phyloP scores from a whole-genome alignment of 176 grass and related monocot genomes.

The Eleusine coracana region DNA sequence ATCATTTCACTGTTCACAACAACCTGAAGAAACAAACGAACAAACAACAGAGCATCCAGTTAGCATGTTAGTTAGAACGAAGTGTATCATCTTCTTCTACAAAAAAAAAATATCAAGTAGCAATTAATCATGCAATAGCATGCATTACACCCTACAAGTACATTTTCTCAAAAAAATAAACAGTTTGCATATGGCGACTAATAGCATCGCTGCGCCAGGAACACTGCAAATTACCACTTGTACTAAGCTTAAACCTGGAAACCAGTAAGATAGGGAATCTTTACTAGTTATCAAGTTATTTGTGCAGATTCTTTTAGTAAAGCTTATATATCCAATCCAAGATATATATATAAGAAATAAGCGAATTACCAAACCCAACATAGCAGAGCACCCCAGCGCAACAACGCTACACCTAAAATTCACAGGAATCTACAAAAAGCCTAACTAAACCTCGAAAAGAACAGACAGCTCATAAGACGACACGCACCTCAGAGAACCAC shows the following conservation, averaged over 20 bases:
- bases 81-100: background rate
- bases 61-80: background rate
- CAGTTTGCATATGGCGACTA: background rate
- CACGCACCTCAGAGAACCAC: constrained; percentile 86
- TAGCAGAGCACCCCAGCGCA: background rate
- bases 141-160: background rate
- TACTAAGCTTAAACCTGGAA: background rate
- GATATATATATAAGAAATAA: background rate
- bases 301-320: background rate
- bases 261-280: background rate
- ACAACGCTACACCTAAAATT: background rate
- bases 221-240: background rate
- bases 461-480: background rate
- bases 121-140: background rate
- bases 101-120: background rate
- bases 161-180: background rate
- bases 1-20: constrained; percentile 97
- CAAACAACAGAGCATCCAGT: constrained; percentile 1
- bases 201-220: background rate
- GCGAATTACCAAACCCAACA: background rate
- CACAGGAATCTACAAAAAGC: background rate
- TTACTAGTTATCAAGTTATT: background rate
- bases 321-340: background rate
- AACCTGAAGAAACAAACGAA: constrained; percentile 53
- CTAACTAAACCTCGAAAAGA: background rate